These are phyloP conservation scores for Botrytis paeoniae DNA, from an alignment of 2,329 filamentous ascomycete species.

Conservation along the genomic window DNA sequence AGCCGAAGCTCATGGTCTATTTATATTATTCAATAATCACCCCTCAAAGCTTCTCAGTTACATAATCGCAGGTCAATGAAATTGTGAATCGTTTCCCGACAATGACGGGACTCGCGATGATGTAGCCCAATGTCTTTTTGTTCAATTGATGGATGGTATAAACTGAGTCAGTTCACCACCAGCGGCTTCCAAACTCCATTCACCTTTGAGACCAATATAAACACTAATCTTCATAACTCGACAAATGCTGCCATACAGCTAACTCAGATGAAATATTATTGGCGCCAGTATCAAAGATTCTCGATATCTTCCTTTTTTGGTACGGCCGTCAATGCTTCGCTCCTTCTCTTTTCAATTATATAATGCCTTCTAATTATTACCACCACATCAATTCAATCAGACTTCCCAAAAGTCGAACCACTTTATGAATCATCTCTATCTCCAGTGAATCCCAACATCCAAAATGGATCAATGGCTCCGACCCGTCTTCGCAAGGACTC, in stretches of 20 bases:
- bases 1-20: not conserved
- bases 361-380: not conserved
- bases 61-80: not conserved
- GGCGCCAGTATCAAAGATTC: not conserved
- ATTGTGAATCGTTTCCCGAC: not conserved
- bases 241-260: not conserved
- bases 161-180: not conserved
- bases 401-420: not conserved
- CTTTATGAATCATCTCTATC: not conserved
- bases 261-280: not conserved
- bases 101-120: not conserved
- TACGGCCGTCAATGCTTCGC: not conserved
- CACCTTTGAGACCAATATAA: not conserved
- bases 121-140: not conserved
- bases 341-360: not conserved
- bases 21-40: constrained; percentile 9
- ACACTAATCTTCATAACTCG: not conserved
- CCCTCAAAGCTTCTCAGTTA: not conserved
- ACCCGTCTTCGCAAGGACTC: constrained; percentile 31
- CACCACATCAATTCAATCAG: not conserved
- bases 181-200: not conserved
- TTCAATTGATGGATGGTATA: not conserved
- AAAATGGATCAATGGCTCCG: constrained; percentile 35
- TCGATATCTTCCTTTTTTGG: not conserved
- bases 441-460: not conserved